phyloP scores from a whole-genome alignment of 306 rosid species.

The Nissolia schottii region DNA sequence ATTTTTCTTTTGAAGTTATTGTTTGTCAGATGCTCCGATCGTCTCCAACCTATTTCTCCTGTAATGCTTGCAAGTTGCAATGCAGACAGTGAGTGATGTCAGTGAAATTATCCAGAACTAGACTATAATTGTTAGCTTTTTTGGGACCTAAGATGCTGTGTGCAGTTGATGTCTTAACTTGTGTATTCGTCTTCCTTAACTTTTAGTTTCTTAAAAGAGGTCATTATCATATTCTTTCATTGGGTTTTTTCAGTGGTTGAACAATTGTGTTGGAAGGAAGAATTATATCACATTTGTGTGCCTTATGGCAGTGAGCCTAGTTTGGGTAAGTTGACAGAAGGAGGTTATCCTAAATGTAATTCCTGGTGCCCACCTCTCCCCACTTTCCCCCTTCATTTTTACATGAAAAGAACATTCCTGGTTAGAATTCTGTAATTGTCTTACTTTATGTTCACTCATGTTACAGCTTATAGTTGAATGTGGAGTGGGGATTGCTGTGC shows the following conservation, averaged over 20 bases:
- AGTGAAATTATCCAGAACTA: not conserved
- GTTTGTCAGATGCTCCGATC: constrained; percentile 3
- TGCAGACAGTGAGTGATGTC: not conserved
- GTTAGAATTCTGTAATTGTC: constrained; percentile 8
- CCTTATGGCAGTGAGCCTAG: constrained; percentile 79
- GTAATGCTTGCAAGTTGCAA: not conserved
- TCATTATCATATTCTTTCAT: constrained; percentile 2
- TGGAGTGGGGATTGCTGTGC: constrained; percentile 76
- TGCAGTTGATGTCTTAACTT: constrained; percentile 8
- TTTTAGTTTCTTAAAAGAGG: constrained; percentile 12
- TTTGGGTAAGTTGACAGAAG: constrained; percentile 55
- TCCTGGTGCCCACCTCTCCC: not conserved
- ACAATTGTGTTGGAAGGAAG: constrained; percentile 81
- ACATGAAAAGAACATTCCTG: not conserved
- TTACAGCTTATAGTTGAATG: constrained; percentile 65
- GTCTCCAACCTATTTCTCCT: not conserved
- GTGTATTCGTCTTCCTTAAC: constrained; percentile 5
- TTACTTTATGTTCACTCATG: constrained; percentile 17
- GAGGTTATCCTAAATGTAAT: constrained; percentile 12
- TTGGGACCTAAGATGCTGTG: constrained; percentile 7
- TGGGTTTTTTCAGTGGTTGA: constrained; percentile 76
- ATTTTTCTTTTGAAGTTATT: not conserved
- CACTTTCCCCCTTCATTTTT: not conserved
- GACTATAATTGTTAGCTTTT: not conserved
- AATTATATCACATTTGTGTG: constrained; percentile 71